phyloP scores from a whole-genome alignment of 345 rosid genomes.

The Camelina sativa region DNA sequence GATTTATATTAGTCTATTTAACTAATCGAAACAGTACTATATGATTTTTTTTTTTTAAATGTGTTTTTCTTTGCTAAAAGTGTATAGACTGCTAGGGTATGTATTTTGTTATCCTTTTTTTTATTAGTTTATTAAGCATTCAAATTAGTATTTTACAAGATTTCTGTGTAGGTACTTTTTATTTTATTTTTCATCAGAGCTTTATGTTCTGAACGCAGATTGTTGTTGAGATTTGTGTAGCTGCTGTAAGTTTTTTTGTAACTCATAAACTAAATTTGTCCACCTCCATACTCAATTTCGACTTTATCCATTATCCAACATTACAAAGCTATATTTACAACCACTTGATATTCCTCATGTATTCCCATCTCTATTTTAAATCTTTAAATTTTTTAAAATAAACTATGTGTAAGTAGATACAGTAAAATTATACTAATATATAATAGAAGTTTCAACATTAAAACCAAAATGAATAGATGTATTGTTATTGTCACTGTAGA shows the following conservation, averaged over 20 bases:
- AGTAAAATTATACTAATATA: too few relatives aligned
- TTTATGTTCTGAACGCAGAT: not conserved
- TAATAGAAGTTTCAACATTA: not conserved
- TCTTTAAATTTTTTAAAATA: not conserved
- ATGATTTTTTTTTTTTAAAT: not conserved
- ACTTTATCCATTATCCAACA: not conserved
- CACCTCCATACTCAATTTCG: not conserved
- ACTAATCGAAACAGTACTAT: slow-evolving; percentile 11
- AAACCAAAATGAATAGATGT: not conserved
- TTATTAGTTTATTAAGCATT: not conserved
- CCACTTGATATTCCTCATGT: not conserved
- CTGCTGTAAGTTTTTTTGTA: not conserved
- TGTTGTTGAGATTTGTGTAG: not conserved
- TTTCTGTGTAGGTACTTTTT: not conserved
- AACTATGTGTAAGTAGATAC: not conserved
- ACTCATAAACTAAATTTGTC: too few relatives aligned
- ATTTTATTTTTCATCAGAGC: not conserved
- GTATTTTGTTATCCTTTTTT: not conserved
- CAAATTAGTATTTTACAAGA: not conserved
- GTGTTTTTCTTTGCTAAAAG: not conserved
- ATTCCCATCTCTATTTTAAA: not conserved
- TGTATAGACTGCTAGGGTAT: not conserved
- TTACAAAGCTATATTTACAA: slow-evolving; percentile 2
- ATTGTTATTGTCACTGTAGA: not conserved
- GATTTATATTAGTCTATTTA: slow-evolving; percentile 22